These are phyloP conservation scores for Mycena polygramma DNA, from an alignment of 768 basidiomycete genomes.

Conservation along the genomic window DNA sequence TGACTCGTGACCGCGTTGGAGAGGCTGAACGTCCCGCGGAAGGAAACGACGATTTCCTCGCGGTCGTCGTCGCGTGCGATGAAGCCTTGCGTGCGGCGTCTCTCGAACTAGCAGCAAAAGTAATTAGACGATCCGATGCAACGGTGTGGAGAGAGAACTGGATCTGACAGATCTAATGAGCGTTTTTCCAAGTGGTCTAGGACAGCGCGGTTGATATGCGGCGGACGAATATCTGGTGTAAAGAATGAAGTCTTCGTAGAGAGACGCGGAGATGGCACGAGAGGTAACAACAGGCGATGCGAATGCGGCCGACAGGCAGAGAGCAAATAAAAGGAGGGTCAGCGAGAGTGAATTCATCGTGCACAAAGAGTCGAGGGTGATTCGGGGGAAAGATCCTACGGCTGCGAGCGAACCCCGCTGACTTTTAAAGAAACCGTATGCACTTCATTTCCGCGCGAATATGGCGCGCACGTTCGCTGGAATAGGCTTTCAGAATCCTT, in stretches of 20 bases:
- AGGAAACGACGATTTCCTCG: constrained; percentile 39
- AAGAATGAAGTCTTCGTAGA: constrained; percentile 58
- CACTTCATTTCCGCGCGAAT: too few species aligned
- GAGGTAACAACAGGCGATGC: neutral
- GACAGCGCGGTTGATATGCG: constrained; percentile 60
- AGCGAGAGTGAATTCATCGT: neutral
- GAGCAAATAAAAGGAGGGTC: neutral
- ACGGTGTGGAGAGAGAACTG: neutral
- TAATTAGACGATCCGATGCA: neutral
- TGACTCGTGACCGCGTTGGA: constrained; percentile 2
- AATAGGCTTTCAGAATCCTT: too few species aligned
- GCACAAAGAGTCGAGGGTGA: neutral
- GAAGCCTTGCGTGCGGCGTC: constrained; percentile 38
- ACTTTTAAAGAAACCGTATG: too few species aligned
- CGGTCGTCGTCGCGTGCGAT: constrained; percentile 41
- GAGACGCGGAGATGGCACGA: constrained; percentile 49
- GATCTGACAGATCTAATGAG: constrained; percentile 57
- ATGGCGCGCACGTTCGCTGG: too few species aligned
- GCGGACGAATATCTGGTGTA: constrained; percentile 67
- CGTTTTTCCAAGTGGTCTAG: constrained; percentile 60
- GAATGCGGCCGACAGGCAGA: neutral
- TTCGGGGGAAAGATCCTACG: too few species aligned
- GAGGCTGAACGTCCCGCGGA: constrained; percentile 39
- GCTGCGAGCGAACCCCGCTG: too few species aligned
- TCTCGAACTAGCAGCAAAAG: constrained; percentile 1